Percentiles rank a stretch among this genome's conserved stretches.
Evolutionary conservation across 148 eudicot genomes (phyloP).

Genomic region (Rhododendron vialii): DNA sequence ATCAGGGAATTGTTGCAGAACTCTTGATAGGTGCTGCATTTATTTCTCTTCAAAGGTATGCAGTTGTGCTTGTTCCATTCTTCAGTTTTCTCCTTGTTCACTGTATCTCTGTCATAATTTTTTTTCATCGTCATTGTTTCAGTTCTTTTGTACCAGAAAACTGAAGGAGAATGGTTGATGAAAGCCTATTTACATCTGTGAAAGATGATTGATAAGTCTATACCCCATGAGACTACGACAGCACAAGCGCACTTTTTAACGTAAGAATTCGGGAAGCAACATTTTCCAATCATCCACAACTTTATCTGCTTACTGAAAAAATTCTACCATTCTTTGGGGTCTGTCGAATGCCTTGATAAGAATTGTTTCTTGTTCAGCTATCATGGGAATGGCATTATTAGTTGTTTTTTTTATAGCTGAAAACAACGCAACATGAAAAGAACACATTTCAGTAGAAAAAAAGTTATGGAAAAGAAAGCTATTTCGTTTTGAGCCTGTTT

Average conservation of each 20-base stretch:
- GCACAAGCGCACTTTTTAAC: neutral
- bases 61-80: neutral
- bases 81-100: neutral
- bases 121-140: neutral
- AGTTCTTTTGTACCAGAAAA: neutral
- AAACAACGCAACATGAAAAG: neutral
- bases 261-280: neutral
- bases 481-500: neutral
- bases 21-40: constrained; percentile 24
- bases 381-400: neutral
- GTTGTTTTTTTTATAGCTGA: neutral
- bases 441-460: neutral
- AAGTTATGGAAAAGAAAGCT: neutral
- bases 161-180: neutral
- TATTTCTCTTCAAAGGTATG: neutral
- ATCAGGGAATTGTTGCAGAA: constrained; percentile 75
- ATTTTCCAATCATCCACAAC: neutral
- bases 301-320: neutral
- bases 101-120: neutral
- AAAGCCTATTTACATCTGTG: neutral
- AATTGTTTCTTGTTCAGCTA: neutral
- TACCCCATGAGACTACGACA: neutral
- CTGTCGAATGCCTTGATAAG: neutral
- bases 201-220: neutral
- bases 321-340: neutral